Conservation (phyloP, 2,329 filamentous ascomycete genomes). For the Xylaria sp. region DNA sequence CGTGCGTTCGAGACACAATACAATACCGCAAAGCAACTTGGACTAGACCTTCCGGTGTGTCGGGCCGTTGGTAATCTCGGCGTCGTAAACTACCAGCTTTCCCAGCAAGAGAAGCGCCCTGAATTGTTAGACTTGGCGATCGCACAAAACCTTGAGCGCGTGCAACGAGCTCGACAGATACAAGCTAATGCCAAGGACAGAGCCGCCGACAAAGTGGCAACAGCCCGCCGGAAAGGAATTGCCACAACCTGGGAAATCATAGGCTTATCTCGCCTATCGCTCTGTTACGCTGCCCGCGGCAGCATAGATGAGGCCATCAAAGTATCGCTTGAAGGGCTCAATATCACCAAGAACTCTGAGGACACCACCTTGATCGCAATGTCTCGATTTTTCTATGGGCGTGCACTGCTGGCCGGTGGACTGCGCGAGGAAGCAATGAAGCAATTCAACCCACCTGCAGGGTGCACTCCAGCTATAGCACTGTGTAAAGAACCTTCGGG, state of each 20-base stretch:
- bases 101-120: slow-evolving; percentile 9
- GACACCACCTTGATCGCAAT: slow-evolving; percentile 37
- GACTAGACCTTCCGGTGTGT: slow-evolving; percentile 27
- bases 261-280: slow-evolving; percentile 38
- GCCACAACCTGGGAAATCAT: slow-evolving; percentile 29
- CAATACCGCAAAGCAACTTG: slow-evolving; percentile 31
- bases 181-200: slow-evolving; percentile 3
- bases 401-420: slow-evolving; percentile 32
- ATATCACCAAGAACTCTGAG: slow-evolving; percentile 9
- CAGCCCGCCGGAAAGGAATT: background rate
- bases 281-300: slow-evolving; percentile 36
- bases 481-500: slow-evolving; percentile 43
- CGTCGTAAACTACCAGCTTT: slow-evolving; percentile 42
- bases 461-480: slow-evolving; percentile 40
- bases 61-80: slow-evolving; percentile 42
- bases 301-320: slow-evolving; percentile 1
- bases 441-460: slow-evolving; percentile 34
- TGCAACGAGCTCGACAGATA: slow-evolving; percentile 21
- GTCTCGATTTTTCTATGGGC: slow-evolving; percentile 38
- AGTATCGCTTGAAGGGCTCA: slow-evolving; percentile 1
- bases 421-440: slow-evolving; percentile 30
- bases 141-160: slow-evolving; percentile 29
- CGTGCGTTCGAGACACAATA: slow-evolving; percentile 35
- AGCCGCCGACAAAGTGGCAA: background rate
- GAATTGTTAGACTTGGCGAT: slow-evolving; percentile 33